Base-by-base conservation (phyloP, 495 filamentous ascomycete species). In the Penicillium riverlandense region DNA sequence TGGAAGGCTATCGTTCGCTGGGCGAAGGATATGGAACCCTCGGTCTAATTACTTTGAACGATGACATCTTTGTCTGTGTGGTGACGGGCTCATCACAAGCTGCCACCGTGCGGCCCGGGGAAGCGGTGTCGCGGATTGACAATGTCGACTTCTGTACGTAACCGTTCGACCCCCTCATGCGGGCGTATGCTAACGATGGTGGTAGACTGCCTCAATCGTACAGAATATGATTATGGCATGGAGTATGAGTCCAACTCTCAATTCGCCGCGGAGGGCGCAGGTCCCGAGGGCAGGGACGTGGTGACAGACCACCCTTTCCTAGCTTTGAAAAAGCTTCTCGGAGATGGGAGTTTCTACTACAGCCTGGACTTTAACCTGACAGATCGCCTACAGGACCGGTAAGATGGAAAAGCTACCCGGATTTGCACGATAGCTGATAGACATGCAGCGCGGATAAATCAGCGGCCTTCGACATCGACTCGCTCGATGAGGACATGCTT, bases 261-360 rank as follows among this genome's bases (percentile, higher is more conserved):
- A 15, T 62, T 75, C 45, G 61, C 67, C 29, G 58, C 67, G 2
- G 76, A 75, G 30, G 76, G 73, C 12, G 69, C 75, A 49, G 75
- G 70, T 32, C 62, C 75, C n/a, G 78, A 83, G 28, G 70, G 76
- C 41, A 75, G 74, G 49, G 87, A 96, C 31, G 66, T 76, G 29
- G 55, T 79, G 28, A 58, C 85, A 16, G 90, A 95, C 52, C 88
- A 96, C 63, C 94, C 92, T 15, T 96, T 89, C 56, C 60, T 86
- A 41, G 87, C 90, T 33, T 54, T 98, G 39, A 90, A 90, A 58
- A 96, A 95, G 71, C 75, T 98, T 8, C 71, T 98, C 14, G 82
- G 87, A 49, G 86, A 92, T 65, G 90, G 94, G n/a, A 95, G 84
- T 10, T 98, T 98, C 58, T 97, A 97, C 61, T 98, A 96, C 63